A percentile compares a stretch with the other conserved stretches of the same genome.
Evolutionary conservation across 2,329 filamentous ascomycete genomes (phyloP).

Genomic region (Colletotrichum gigasporum): DNA sequence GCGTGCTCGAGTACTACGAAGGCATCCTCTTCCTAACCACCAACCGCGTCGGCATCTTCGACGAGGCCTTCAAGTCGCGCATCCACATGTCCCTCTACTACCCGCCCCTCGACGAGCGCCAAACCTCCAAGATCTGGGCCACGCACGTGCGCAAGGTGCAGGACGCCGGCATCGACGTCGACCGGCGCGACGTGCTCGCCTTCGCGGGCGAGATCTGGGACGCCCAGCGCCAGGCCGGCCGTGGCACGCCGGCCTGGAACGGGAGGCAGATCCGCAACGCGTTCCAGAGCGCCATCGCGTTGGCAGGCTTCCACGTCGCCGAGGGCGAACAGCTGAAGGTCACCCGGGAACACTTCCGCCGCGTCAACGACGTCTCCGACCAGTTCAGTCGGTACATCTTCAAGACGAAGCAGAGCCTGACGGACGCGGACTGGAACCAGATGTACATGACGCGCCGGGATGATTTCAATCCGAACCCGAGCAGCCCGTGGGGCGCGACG

Average conservation of each 20-base stretch:
- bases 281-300: neutral
- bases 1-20: slow-evolving; percentile 44
- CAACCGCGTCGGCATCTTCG: slow-evolving; percentile 46
- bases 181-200: neutral
- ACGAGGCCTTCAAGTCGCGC: slow-evolving; percentile 47
- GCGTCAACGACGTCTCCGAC: neutral
- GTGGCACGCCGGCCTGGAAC: neutral
- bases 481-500: neutral
- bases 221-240: neutral
- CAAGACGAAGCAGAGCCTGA: neutral
- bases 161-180: neutral
- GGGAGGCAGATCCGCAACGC: neutral
- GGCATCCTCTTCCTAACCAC: slow-evolving; percentile 48
- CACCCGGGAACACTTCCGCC: neutral
- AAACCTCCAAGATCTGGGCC: neutral
- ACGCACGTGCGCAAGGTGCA: neutral
- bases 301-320: neutral
- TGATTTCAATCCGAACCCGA: neutral
- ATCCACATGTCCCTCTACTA: slow-evolving; percentile 36
- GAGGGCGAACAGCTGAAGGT: neutral
- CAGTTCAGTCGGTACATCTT: neutral
- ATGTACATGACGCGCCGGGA: neutral
- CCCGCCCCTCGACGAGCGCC: neutral
- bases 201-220: neutral
- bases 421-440: neutral